These are phyloP conservation scores for Aureobasidium sp. DNA, from an alignment of 2,329 filamentous ascomycete species.

Conservation along the genomic window DNA sequence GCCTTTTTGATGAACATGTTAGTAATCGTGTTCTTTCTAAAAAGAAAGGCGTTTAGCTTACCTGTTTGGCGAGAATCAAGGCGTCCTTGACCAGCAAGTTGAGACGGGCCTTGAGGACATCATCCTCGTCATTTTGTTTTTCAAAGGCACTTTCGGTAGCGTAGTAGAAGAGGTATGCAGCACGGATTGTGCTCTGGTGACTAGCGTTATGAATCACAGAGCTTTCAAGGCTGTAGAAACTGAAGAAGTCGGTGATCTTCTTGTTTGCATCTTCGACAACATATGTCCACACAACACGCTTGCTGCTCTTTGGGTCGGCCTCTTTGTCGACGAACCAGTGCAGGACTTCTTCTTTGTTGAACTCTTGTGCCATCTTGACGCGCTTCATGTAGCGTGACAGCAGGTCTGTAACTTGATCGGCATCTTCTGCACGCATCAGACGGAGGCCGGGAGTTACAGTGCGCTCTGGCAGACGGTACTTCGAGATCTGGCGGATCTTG, in stretches of 20 bases:
- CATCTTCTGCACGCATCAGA: slow-evolving; percentile 70
- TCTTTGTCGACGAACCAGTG: slow-evolving; percentile 81
- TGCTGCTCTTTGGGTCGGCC: slow-evolving; percentile 41
- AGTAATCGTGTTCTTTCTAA: neutral
- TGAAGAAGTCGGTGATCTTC: slow-evolving; percentile 93
- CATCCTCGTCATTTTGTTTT: slow-evolving; percentile 34
- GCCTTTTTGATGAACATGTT: slow-evolving; percentile 32
- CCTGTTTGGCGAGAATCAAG: slow-evolving; percentile 77
- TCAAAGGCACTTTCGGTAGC: slow-evolving; percentile 70
- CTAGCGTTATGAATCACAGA: slow-evolving; percentile 78
- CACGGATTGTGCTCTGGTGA: slow-evolving; percentile 74
- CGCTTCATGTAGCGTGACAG: slow-evolving; percentile 69
- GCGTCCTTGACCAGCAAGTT: slow-evolving; percentile 77
- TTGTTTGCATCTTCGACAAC: slow-evolving; percentile 68
- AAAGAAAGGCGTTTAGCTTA: slow-evolving; percentile 22
- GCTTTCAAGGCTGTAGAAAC: slow-evolving; percentile 86
- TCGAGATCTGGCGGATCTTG: slow-evolving; percentile 74
- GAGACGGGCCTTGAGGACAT: slow-evolving; percentile 56
- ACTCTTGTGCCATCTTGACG: slow-evolving; percentile 79
- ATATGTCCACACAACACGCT: slow-evolving; percentile 89
- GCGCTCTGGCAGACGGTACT: slow-evolving; percentile 69
- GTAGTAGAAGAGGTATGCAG: slow-evolving; percentile 97
- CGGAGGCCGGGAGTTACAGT: slow-evolving; percentile 70
- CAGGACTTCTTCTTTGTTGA: slow-evolving; percentile 69
- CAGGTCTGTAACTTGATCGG: slow-evolving; percentile 66